Evolutionary conservation across 305 asterid genomes (phyloP).

Genomic region (Salvia sclarea): DNA sequence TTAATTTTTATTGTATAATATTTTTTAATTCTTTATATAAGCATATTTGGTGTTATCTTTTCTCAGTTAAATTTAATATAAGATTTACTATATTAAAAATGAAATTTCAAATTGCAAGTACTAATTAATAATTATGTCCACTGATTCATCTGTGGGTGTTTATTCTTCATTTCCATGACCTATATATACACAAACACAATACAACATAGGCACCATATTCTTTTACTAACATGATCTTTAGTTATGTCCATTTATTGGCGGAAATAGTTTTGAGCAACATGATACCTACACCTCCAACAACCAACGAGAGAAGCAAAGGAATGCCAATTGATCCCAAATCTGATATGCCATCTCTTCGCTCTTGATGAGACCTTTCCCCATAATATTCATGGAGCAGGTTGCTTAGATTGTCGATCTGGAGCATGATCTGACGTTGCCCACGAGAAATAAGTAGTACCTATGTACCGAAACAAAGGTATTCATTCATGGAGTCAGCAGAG

Average conservation of each 20-base stretch:
- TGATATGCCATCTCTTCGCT: conserved; percentile 26
- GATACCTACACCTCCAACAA: conserved; percentile 70
- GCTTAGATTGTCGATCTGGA: conserved; percentile 76
- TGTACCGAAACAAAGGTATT: conserved; percentile 9
- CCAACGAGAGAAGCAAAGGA: conserved; percentile 62
- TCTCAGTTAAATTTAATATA: too few species aligned
- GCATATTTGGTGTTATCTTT: too few species aligned
- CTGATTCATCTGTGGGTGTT: neutral
- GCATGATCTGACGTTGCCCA: conserved; percentile 78
- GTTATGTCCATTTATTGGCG: conserved; percentile 38
- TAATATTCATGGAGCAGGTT: conserved; percentile 55
- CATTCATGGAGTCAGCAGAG: neutral
- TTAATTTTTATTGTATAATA: too few species aligned
- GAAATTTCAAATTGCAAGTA: too few species aligned
- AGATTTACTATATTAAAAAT: too few species aligned
- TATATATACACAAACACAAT: conserved; percentile 17
- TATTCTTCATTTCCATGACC: neutral
- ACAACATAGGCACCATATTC: neutral
- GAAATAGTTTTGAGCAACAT: conserved; percentile 56
- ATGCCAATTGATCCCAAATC: conserved; percentile 50
- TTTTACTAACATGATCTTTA: neutral
- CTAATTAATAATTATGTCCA: too few species aligned
- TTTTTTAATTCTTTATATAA: too few species aligned
- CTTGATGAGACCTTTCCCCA: conserved; percentile 58
- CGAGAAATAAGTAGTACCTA: conserved; percentile 63